A percentile compares a stretch with the other conserved stretches of the same genome.
Conservation (phyloP, 1,139 yeast genomes). For the Geotrichum europaeum region DNA sequence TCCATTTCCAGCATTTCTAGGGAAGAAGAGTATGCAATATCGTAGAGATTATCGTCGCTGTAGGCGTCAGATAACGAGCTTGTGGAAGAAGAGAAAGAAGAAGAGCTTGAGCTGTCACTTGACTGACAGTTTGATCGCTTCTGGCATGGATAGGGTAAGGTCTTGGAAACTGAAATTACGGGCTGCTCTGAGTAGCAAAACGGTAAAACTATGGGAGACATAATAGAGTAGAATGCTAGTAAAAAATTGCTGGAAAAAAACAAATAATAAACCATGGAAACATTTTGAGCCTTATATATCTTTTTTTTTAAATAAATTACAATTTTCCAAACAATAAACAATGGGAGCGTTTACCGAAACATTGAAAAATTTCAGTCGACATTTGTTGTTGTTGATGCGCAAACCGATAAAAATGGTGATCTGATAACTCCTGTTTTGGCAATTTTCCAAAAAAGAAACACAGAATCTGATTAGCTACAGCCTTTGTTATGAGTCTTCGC, state of each 20-base stretch:
- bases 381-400: not conserved
- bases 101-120: not conserved
- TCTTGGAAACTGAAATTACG: not conserved
- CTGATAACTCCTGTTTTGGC: not conserved
- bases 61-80: not conserved
- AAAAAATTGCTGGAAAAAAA: not conserved
- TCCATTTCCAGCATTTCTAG: not conserved
- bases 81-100: not conserved
- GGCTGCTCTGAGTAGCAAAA: not conserved
- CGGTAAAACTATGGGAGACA: not conserved
- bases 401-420: not conserved
- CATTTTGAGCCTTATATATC: not conserved
- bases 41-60: conserved; percentile 3
- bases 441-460: not conserved
- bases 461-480: not conserved
- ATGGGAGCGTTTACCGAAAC: not conserved
- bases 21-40: not conserved
- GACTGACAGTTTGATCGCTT: not conserved
- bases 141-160: not conserved
- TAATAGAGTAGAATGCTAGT: not conserved
- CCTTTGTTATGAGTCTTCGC: not conserved
- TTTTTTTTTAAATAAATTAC: no score
- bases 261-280: not conserved
- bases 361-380: not conserved
- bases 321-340: no score